These are phyloP conservation scores for Saccharomycopsis fodiens DNA, from an alignment of 805 yeast species.

Conservation along the genomic window DNA sequence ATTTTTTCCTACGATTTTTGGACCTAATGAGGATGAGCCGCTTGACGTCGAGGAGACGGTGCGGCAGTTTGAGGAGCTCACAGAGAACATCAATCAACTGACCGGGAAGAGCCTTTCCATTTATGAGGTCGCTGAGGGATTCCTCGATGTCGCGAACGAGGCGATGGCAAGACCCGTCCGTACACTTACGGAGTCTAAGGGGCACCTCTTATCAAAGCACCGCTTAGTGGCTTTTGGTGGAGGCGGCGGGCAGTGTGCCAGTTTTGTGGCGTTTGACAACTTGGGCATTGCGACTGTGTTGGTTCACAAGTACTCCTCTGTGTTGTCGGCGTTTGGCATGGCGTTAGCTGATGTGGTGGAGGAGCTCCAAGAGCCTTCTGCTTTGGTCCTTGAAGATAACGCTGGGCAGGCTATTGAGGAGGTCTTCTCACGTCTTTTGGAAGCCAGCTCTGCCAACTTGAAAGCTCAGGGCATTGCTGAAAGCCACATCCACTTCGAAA, in stretches of 20 bases:
- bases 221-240: constrained; percentile 83
- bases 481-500: constrained; percentile 35
- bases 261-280: constrained; percentile 55
- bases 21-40: constrained; percentile 68
- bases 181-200: constrained; percentile 77
- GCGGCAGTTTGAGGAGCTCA: constrained; percentile 43
- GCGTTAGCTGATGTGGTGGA: constrained; percentile 79
- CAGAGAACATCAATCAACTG: constrained; percentile 47
- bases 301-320: constrained; percentile 75
- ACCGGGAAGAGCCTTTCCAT: constrained; percentile 36
- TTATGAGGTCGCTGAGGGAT: constrained; percentile 73
- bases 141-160: constrained; percentile 76
- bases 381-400: constrained; percentile 32
- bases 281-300: constrained; percentile 63
- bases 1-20: constrained; percentile 74
- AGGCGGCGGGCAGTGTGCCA: constrained; percentile 90
- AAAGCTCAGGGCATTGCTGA: constrained; percentile 11
- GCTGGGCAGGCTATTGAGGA: constrained; percentile 31
- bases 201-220: constrained; percentile 58
- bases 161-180: constrained; percentile 89
- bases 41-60: constrained; percentile 50
- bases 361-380: constrained; percentile 71
- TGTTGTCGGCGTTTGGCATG: constrained; percentile 84
- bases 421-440: constrained; percentile 39
- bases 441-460: constrained; percentile 36